Base-by-base conservation (phyloP, 1,139 yeast species). In the Yueomyces sp. region DNA sequence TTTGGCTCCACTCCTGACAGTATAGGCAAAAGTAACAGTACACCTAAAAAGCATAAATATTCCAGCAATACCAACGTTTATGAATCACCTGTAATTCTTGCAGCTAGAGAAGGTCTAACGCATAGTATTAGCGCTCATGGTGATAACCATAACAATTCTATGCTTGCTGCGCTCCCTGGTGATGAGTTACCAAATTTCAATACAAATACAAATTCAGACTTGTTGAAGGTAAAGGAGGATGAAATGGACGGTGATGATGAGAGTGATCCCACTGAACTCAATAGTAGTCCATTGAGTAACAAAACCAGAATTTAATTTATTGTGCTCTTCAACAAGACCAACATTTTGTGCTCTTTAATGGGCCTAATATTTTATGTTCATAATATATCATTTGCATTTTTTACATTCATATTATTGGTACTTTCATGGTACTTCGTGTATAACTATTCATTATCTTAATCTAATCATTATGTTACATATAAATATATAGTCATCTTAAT, bases 41-140 rank as follows among this genome's bases (percentile, higher is more conserved):
- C 59, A 4, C 58, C 57, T 3, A 55, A 54, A 43, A 55, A 52
- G 45, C 42, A 37, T 4, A 50, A 52, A 36, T 5, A 33, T 11
- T 9, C 6, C n/a, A 33, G n/a, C n/a, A 37, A 35, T 25, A 26
- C 32, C 25, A 38, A 26, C 26, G 12, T 25, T 3, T 27, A 30
- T 19, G 36, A 34, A 26, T 41, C 42, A n/a, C 42, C 42, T 2
- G 30, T 41, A 36, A 9, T 35, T 25, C 26, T 9, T 30, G 29
- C 11, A 7, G 26, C 19, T 33, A 33, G 3, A 25, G 26, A 30
- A 4, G 11, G 9, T 7, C 39, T 1, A 19, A 19, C 4, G 33
- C 27, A 19, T 19, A 2, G 4, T n/a, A 33, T 25, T 32, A 8
- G 4, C 3, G 26, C 26, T 7, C 19, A 27, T 34, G 39, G 37